These are phyloP conservation scores for Jasminum sambac DNA, from an alignment of 257 asterid species.

Conservation along the genomic window DNA sequence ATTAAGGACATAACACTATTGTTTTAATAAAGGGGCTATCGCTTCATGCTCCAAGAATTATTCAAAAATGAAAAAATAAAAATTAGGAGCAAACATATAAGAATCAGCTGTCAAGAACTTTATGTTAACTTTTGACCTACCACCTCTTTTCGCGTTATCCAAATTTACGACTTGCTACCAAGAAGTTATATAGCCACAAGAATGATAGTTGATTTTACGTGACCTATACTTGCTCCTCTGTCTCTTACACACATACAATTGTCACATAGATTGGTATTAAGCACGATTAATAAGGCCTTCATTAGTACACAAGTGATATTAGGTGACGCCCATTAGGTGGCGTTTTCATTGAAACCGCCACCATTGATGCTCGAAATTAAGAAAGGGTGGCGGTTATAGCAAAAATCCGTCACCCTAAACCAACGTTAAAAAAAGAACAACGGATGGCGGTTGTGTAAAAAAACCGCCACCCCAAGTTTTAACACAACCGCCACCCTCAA, in stretches of 20 bases:
- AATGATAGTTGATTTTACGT: background rate
- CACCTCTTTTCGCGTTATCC: background rate
- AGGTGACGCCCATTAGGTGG: too few species aligned
- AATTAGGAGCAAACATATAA: background rate
- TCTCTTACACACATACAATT: background rate
- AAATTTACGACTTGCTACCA: background rate
- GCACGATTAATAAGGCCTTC: background rate
- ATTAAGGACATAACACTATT: background rate
- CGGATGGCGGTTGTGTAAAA: too few species aligned
- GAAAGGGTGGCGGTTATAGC: too few species aligned
- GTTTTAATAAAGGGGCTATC: background rate
- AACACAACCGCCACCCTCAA: too few species aligned
- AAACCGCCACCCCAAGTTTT: too few species aligned
- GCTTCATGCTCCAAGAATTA: background rate
- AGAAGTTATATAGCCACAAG: background rate
- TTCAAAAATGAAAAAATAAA: background rate
- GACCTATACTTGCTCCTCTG: background rate
- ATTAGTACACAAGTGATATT: too few species aligned
- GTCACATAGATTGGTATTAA: background rate
- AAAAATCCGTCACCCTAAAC: too few species aligned
- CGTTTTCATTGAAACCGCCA: too few species aligned
- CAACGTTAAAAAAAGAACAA: too few species aligned
- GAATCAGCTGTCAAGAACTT: background rate
- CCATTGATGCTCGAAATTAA: too few species aligned
- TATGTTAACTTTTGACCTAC: background rate